Evolutionary conservation across 352 stramenopile genomes (phyloP).

Genomic region (Phytophthora palmivora): DNA sequence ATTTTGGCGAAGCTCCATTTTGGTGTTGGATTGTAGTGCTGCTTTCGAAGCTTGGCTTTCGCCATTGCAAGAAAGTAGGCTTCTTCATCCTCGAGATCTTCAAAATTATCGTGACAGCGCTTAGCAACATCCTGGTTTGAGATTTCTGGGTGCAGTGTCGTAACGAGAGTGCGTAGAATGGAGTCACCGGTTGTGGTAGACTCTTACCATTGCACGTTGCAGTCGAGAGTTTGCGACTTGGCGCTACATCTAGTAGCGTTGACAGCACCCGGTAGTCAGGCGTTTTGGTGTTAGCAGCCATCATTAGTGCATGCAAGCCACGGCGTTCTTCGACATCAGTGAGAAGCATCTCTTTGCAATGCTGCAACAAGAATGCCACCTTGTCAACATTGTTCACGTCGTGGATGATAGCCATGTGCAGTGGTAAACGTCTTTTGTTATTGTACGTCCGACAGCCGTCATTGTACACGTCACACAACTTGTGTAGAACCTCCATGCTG

Average conservation of each 20-base stretch:
- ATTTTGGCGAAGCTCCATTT: slow-evolving; percentile 62
- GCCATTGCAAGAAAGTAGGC: slow-evolving; percentile 64
- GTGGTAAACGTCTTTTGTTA: slow-evolving; percentile 42
- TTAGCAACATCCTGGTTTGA: slow-evolving; percentile 29
- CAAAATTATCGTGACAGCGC: slow-evolving; percentile 50
- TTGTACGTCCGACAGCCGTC: slow-evolving; percentile 58
- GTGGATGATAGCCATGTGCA: slow-evolving; percentile 55
- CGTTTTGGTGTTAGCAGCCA: slow-evolving; percentile 41
- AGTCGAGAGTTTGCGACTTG: slow-evolving; percentile 28
- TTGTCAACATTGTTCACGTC: slow-evolving; percentile 31
- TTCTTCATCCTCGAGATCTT: slow-evolving; percentile 60
- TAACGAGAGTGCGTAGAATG: slow-evolving; percentile 57
- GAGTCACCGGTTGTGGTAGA: slow-evolving; percentile 38
- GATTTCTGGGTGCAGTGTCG: slow-evolving; percentile 40
- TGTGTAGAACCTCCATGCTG: slow-evolving; percentile 19
- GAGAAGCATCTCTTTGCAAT: slow-evolving; percentile 41
- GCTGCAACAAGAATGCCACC: slow-evolving; percentile 37
- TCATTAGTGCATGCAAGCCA: slow-evolving; percentile 50
- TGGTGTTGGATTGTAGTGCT: slow-evolving; percentile 60
- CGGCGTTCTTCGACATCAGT: slow-evolving; percentile 41
- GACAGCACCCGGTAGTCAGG: slow-evolving; percentile 46
- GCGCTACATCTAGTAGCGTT: slow-evolving; percentile 45
- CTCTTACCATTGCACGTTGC: slow-evolving; percentile 2
- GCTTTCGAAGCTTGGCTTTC: slow-evolving; percentile 55
- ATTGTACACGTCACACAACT: slow-evolving; percentile 38